phyloP scores from a whole-genome alignment of 345 rosid genomes.

The Rhizophora mangle region DNA sequence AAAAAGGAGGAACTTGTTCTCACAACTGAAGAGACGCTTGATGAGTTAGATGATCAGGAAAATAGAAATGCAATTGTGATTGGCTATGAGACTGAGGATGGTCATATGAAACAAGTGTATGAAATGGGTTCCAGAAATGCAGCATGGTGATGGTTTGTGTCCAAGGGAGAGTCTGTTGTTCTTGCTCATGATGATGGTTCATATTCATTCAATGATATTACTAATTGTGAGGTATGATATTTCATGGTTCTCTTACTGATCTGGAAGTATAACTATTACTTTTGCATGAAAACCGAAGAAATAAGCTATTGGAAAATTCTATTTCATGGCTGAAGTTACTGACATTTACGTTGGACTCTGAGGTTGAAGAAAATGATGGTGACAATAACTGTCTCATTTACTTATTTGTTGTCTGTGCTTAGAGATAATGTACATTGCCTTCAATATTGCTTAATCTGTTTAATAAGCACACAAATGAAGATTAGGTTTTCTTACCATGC shows the following conservation, averaged over 20 bases:
- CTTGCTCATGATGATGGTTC: constrained; percentile 89
- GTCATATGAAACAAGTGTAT: constrained; percentile 42
- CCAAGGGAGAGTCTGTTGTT: constrained; percentile 91
- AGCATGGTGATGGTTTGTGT: constrained; percentile 96
- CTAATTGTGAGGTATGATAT: constrained; percentile 71
- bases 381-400: background rate
- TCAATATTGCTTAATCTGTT: background rate
- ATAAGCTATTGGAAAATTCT: background rate
- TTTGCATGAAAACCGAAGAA: too few relatives aligned
- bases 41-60: constrained; percentile 78
- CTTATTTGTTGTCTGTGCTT: background rate
- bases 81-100: constrained; percentile 56
- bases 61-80: constrained; percentile 40
- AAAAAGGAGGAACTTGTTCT: constrained; percentile 49
- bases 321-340: background rate
- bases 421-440: too few relatives aligned
- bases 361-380: background rate
- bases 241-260: constrained; percentile 4
- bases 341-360: background rate
- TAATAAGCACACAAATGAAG: background rate
- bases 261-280: too few relatives aligned
- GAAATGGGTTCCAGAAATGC: constrained; percentile 63
- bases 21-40: constrained; percentile 68
- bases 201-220: constrained; percentile 78
- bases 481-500: background rate